phyloP scores from a whole-genome alignment of 2,329 filamentous ascomycete genomes.

The Colletotrichum musicola region DNA sequence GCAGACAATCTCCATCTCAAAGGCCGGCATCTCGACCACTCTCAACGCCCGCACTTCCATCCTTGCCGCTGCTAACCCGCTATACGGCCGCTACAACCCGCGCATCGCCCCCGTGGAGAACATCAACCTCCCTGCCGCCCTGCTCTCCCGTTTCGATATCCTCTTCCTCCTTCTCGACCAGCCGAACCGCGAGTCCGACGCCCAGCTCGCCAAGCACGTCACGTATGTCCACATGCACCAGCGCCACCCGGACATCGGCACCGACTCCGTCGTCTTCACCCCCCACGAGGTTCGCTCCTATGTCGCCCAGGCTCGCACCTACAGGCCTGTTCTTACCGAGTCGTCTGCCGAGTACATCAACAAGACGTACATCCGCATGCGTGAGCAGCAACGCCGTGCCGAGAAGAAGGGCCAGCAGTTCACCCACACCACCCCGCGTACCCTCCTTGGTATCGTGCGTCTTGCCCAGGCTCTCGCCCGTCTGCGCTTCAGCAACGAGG shows the following conservation, averaged over 20 bases:
- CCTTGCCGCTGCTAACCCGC: slow-evolving; percentile 93
- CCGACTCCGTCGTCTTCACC: slow-evolving; percentile 79
- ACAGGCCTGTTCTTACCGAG: slow-evolving; percentile 86
- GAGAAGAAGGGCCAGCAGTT: slow-evolving; percentile 94
- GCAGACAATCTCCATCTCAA: slow-evolving; percentile 87
- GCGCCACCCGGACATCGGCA: slow-evolving; percentile 82
- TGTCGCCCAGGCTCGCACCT: slow-evolving; percentile 91
- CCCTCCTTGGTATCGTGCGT: slow-evolving; percentile 91
- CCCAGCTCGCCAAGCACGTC: slow-evolving; percentile 95
- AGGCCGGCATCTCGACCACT: slow-evolving; percentile 78
- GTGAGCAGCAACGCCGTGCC: slow-evolving; percentile 90
- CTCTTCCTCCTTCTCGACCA: slow-evolving; percentile 97
- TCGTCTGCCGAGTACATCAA: slow-evolving; percentile 95
- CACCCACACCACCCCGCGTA: slow-evolving; percentile 93
- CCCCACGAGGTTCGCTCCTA: slow-evolving; percentile 96
- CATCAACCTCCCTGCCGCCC: slow-evolving; percentile 97
- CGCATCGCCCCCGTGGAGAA: slow-evolving; percentile 98
- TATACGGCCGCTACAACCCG: slow-evolving; percentile 98
- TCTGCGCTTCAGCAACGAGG: slow-evolving; percentile 86
- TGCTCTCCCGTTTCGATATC: slow-evolving; percentile 96
- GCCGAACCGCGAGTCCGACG: slow-evolving; percentile 88
- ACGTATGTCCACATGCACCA: slow-evolving; percentile 98
- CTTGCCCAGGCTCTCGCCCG: slow-evolving; percentile 93
- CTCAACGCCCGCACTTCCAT: slow-evolving; percentile 97
- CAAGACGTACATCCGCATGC: slow-evolving; percentile 94